Conservation (phyloP, 1,284 basidiomycete genomes). For the Acaromyces ingoldii region DNA sequence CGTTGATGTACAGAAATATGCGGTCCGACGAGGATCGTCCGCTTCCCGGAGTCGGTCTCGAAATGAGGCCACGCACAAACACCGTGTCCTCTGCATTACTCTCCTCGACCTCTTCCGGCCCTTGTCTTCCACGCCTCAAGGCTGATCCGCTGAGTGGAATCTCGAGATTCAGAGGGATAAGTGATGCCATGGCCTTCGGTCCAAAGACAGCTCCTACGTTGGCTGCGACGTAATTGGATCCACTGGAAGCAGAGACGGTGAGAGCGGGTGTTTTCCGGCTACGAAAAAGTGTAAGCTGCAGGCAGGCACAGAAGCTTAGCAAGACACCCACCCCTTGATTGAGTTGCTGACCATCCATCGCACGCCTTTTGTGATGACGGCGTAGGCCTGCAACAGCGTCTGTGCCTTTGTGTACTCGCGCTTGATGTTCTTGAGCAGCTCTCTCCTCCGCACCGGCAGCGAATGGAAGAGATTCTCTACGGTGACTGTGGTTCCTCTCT, state of each 20-base stretch:
- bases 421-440: constrained; percentile 82
- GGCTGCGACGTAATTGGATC: constrained; percentile 55
- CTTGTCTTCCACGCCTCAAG: background rate
- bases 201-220: constrained; percentile 80
- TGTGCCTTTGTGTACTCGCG: constrained; percentile 85
- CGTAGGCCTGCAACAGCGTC: constrained; percentile 78
- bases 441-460: constrained; percentile 85
- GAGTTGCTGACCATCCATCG: constrained; percentile 73
- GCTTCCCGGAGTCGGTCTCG: constrained; percentile 66
- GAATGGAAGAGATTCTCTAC: constrained; percentile 71
- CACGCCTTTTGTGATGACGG: constrained; percentile 67
- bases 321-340: constrained; percentile 59
- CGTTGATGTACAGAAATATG: constrained; percentile 92
- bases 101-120: background rate
- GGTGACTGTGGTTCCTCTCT: constrained; percentile 74
- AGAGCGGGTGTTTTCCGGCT: constrained; percentile 4
- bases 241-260: constrained; percentile 57
- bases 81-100: constrained; percentile 5
- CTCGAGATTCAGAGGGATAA: constrained; percentile 68
- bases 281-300: background rate
- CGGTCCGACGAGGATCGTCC: constrained; percentile 67
- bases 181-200: constrained; percentile 67
- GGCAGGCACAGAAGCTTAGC: background rate
- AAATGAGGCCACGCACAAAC: constrained; percentile 68
- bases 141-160: constrained; percentile 54